phyloP scores from a whole-genome alignment of 768 basidiomycete genomes.

The Phanerochaete sordida region DNA sequence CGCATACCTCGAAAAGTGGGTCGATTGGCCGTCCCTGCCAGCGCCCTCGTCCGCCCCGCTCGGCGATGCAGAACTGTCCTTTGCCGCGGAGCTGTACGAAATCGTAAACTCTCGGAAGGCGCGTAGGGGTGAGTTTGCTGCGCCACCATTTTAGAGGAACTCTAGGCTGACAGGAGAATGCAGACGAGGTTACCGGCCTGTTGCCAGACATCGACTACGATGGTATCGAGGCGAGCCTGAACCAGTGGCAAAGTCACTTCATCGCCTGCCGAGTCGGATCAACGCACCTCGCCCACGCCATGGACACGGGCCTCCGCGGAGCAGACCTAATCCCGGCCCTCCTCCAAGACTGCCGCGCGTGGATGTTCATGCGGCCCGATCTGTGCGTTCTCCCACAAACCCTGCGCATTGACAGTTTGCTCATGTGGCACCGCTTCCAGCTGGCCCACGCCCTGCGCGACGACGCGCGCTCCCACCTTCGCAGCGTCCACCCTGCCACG shows the following conservation, averaged over 20 bases:
- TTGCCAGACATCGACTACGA: conserved; percentile 7
- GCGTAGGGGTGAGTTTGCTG: background rate
- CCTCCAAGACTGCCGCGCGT: conserved; percentile 4
- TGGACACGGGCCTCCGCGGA: conserved; percentile 1
- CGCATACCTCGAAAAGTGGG: background rate
- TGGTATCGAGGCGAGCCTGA: conserved; percentile 4
- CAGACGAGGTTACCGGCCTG: background rate
- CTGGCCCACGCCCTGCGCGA: background rate
- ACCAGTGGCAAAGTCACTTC: conserved; percentile 5
- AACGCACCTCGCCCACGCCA: background rate
- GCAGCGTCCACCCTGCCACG: background rate
- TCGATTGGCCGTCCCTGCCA: background rate
- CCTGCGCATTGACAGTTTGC: background rate
- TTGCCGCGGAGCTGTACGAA: conserved; percentile 10
- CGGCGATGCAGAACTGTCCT: background rate
- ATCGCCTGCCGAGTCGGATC: background rate
- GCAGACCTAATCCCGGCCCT: conserved; percentile 1
- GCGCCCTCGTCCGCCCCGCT: background rate
- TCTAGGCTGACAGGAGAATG: background rate
- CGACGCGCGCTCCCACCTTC: background rate
- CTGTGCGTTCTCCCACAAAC: background rate
- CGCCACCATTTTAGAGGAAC: too few species aligned
- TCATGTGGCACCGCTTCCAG: background rate
- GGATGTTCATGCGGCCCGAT: conserved; percentile 11
- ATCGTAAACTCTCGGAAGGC: conserved; percentile 4